Percentiles rank a stretch among this genome's conserved stretches.
Evolutionary conservation across 2,329 filamentous ascomycete species (phyloP).

Genomic region (Penicillium sp.): DNA sequence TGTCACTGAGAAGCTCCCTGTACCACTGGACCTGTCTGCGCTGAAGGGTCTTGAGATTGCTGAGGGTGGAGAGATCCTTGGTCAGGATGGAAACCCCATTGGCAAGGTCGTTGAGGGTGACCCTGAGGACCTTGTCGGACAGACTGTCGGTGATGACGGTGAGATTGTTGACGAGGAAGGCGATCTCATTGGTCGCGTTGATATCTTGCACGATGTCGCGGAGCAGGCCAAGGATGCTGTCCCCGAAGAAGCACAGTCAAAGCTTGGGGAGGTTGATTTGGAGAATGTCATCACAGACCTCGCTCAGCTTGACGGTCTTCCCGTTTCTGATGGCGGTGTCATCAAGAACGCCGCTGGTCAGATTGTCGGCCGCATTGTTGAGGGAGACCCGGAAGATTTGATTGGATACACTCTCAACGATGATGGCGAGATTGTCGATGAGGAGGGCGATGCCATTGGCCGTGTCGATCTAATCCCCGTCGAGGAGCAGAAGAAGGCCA

Average conservation of each 20-base stretch:
- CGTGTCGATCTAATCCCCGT: constrained; percentile 29
- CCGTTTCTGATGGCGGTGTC: constrained; percentile 56
- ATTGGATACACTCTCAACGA: constrained; percentile 44
- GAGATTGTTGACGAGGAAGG: constrained; percentile 36
- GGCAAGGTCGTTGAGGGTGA: constrained; percentile 45
- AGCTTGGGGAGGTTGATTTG: constrained; percentile 17
- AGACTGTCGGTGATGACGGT: constrained; percentile 41
- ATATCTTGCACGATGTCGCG: constrained; percentile 26
- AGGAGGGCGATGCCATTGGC: constrained; percentile 41
- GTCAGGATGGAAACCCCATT: constrained; percentile 36
- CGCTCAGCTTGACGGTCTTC: constrained; percentile 37
- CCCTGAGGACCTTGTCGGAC: constrained; percentile 42
- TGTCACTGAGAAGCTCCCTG: constrained; percentile 12
- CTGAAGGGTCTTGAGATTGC: constrained; percentile 43
- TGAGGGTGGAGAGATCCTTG: constrained; percentile 40
- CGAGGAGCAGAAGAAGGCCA: constrained; percentile 31
- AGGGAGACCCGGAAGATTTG: constrained; percentile 43
- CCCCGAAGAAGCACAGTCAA: constrained; percentile 17
- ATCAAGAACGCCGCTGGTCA: constrained; percentile 50
- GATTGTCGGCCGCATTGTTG: constrained; percentile 40
- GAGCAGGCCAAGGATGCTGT: constrained; percentile 25
- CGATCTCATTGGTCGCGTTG: constrained; percentile 41
- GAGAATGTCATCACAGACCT: constrained; percentile 36
- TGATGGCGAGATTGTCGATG: constrained; percentile 43
- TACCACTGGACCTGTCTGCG: constrained; percentile 34